Evolutionary conservation across 2,329 filamentous ascomycete species (phyloP).

Genomic region (Aspergillus pseudotamarii): DNA sequence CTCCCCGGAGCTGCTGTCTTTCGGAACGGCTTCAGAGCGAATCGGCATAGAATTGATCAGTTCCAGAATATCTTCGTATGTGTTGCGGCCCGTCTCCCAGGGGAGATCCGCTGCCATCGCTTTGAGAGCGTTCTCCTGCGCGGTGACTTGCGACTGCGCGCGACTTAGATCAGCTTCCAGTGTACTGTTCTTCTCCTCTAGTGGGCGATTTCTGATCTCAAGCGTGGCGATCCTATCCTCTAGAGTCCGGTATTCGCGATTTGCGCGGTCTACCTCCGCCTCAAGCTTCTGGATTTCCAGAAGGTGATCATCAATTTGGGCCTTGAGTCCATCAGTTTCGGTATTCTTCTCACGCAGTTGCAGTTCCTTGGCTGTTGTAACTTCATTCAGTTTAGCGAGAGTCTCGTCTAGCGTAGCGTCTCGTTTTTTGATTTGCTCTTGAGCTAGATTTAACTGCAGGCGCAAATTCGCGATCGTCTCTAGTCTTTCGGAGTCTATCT

Average conservation of each 20-base stretch:
- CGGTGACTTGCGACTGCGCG: conserved; percentile 39
- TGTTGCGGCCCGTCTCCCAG: conserved; percentile 33
- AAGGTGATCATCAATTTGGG: conserved; percentile 37
- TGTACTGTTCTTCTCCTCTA: conserved; percentile 42
- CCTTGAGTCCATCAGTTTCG: conserved; percentile 41
- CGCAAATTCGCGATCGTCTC: conserved; percentile 37
- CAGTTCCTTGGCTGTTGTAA: conserved; percentile 34
- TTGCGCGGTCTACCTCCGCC: conserved; percentile 35
- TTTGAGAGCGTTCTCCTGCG: conserved; percentile 42
- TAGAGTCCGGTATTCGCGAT: conserved; percentile 36
- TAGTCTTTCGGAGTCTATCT: conserved; percentile 31
- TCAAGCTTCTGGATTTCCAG: conserved; percentile 41
- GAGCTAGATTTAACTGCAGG: conserved; percentile 34
- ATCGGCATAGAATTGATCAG: conserved; percentile 35
- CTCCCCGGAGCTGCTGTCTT: conserved; percentile 21
- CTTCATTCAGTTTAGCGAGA: conserved; percentile 35
- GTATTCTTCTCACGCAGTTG: conserved; percentile 39
- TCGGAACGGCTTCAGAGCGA: conserved; percentile 16
- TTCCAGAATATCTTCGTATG: conserved; percentile 44
- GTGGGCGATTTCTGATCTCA: conserved; percentile 37
- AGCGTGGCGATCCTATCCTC: conserved; percentile 38
- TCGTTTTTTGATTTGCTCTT: conserved; percentile 39
- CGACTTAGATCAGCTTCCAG: conserved; percentile 40
- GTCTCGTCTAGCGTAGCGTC: conserved; percentile 39
- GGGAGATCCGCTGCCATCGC: conserved; percentile 41